Percentiles rank a stretch among this genome's conserved stretches.
Conservation (phyloP, 2,329 filamentous ascomycete genomes). For the Aotearoamyces nothofagi region DNA sequence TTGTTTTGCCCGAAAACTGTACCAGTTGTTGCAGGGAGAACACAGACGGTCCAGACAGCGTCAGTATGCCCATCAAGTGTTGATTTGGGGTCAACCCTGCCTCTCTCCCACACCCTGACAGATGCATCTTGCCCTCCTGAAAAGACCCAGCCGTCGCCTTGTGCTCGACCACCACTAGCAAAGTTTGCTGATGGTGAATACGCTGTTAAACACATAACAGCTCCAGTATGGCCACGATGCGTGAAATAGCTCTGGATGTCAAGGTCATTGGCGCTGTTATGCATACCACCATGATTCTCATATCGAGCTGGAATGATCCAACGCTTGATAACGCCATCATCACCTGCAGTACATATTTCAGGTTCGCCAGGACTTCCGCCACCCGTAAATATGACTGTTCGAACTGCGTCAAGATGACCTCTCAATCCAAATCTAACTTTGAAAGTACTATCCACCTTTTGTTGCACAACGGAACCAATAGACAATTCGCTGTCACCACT, state of each 20-base stretch:
- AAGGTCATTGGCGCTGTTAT: constrained; percentile 43
- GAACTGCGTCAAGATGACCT: constrained; percentile 85
- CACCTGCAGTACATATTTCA: constrained; percentile 89
- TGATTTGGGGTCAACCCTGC: constrained; percentile 86
- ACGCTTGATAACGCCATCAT: constrained; percentile 90
- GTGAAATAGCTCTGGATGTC: constrained; percentile 92
- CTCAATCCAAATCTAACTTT: constrained; percentile 85
- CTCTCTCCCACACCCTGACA: constrained; percentile 88
- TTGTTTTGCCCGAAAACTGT: constrained; percentile 64
- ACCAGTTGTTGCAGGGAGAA: constrained; percentile 71
- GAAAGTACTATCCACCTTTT: constrained; percentile 64
- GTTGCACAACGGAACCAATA: constrained; percentile 28
- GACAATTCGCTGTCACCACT: constrained; percentile 52
- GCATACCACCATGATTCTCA: constrained; percentile 39
- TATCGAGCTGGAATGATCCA: constrained; percentile 86
- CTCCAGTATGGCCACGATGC: constrained; percentile 82
- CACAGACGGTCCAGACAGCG: constrained; percentile 89
- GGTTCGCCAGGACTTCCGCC: constrained; percentile 91
- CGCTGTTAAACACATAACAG: constrained; percentile 73
- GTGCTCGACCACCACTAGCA: constrained; percentile 71
- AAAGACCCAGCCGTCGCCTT: constrained; percentile 96
- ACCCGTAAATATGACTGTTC: constrained; percentile 91
- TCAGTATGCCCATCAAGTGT: constrained; percentile 90
- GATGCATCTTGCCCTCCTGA: constrained; percentile 91
- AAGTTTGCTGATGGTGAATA: constrained; percentile 83